These are phyloP conservation scores for Bremia lactucae DNA, from an alignment of 352 stramenopile species.

Conservation along the genomic window DNA sequence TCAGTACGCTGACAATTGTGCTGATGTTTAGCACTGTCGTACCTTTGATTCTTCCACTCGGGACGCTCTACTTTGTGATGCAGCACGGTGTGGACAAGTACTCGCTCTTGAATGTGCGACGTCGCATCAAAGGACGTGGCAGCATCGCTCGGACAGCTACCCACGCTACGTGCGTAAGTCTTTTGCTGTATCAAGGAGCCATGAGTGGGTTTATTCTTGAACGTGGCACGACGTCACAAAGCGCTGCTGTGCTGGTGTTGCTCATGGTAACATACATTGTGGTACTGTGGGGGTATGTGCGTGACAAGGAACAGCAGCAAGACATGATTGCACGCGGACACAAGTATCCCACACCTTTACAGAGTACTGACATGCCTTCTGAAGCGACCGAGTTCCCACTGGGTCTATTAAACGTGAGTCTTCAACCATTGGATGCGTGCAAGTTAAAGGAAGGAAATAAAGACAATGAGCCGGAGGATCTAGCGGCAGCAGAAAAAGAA, in stretches of 20 bases:
- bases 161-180: constrained; percentile 67
- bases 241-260: constrained; percentile 52
- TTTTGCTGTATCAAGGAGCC: constrained; percentile 70
- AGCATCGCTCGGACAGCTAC: constrained; percentile 74
- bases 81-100: constrained; percentile 83
- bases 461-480: constrained; percentile 14
- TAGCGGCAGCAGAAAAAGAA: constrained; percentile 23
- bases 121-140: constrained; percentile 72
- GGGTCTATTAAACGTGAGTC: constrained; percentile 15
- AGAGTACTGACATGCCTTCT: constrained; percentile 1
- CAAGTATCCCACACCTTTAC: constrained; percentile 19
- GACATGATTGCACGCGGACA: constrained; percentile 30
- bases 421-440: constrained; percentile 12
- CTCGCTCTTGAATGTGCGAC: constrained; percentile 63
- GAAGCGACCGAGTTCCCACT: constrained; percentile 14
- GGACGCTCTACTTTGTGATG: constrained; percentile 77
- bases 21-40: constrained; percentile 82
- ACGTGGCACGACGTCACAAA: constrained; percentile 64
- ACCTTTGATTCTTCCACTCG: constrained; percentile 70
- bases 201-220: constrained; percentile 83
- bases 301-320: constrained; percentile 73
- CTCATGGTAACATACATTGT: constrained; percentile 80
- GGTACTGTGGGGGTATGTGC: constrained; percentile 70
- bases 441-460: constrained; percentile 3
- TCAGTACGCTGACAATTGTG: constrained; percentile 74